Evolutionary conservation across 768 basidiomycete species (phyloP).

Genomic region (Kwoniella sp.): DNA sequence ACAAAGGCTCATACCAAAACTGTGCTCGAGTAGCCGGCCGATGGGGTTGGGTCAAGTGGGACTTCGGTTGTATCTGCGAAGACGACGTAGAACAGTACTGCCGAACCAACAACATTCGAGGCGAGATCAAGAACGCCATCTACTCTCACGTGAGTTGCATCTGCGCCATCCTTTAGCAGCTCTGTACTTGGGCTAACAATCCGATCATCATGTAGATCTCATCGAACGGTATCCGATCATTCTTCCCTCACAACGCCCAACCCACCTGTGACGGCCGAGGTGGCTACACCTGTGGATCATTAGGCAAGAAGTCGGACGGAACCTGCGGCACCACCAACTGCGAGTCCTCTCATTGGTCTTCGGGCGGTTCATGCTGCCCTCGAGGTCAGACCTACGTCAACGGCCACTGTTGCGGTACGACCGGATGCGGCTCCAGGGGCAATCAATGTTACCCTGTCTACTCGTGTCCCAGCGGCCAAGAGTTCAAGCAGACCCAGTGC

Average conservation of each 20-base stretch:
- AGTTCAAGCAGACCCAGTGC: slow-evolving; percentile 32
- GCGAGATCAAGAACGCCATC: slow-evolving; percentile 24
- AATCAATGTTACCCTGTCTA: slow-evolving; percentile 32
- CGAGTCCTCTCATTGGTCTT: slow-evolving; percentile 25
- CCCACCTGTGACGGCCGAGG: slow-evolving; percentile 50
- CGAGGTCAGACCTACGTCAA: slow-evolving; percentile 42
- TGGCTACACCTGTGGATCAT: slow-evolving; percentile 45
- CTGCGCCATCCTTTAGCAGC: too few species aligned
- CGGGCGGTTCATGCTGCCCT: slow-evolving; percentile 47
- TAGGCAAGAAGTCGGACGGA: slow-evolving; percentile 30
- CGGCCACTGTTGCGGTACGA: slow-evolving; percentile 41
- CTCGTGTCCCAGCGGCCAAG: slow-evolving; percentile 23
- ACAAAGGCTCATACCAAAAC: slow-evolving; percentile 16
- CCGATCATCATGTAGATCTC: slow-evolving; percentile 16
- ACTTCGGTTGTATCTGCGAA: slow-evolving; percentile 50
- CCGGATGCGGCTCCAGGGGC: slow-evolving; percentile 29
- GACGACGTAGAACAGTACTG: slow-evolving; percentile 43
- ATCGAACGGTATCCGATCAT: slow-evolving; percentile 16
- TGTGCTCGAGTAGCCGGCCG: slow-evolving; percentile 38
- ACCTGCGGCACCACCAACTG: slow-evolving; percentile 37
- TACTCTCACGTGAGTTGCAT: slow-evolving; percentile 35
- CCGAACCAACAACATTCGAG: slow-evolving; percentile 31
- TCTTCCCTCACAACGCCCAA: slow-evolving; percentile 45
- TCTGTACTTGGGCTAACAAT: slow-evolving; percentile 11
- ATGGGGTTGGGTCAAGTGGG: slow-evolving; percentile 25